Evolutionary conservation across 2,329 filamentous ascomycete species (phyloP).

Genomic region (Colletotrichum sidae): DNA sequence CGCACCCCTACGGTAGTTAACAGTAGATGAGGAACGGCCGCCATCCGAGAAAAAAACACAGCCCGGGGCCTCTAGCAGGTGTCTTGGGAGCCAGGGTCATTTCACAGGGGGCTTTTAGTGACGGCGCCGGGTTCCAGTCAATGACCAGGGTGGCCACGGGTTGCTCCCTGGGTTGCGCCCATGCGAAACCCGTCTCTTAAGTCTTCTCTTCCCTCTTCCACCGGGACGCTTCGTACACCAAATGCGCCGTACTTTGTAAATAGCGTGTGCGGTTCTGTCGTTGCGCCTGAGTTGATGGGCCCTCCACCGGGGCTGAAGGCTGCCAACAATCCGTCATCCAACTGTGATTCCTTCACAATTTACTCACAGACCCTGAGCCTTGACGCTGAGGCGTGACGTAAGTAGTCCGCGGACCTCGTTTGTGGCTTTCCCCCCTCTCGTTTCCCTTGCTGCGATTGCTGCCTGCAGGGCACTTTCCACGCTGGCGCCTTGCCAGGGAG

Average conservation of each 20-base stretch:
- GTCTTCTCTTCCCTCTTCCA: conserved; percentile 23
- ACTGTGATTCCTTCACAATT: neutral
- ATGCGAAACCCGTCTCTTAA: conserved; percentile 1
- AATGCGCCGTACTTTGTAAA: too few species aligned
- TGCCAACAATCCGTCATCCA: conserved; percentile 18
- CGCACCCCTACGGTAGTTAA: neutral
- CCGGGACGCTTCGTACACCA: neutral
- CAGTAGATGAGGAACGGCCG: neutral
- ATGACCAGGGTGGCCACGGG: conserved; percentile 6
- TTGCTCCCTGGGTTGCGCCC: conserved; percentile 17
- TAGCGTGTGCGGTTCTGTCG: conserved; percentile 5
- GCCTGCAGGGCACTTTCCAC: conserved; percentile 19
- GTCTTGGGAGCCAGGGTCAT: conserved; percentile 24
- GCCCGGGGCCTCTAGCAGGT: conserved; percentile 24
- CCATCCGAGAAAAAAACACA: conserved; percentile 8
- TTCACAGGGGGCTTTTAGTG: conserved; percentile 23
- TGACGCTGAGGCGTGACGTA: conserved; percentile 4
- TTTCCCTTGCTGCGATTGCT: conserved; percentile 15
- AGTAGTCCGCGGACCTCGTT: conserved; percentile 10
- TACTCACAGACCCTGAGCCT: conserved; percentile 4
- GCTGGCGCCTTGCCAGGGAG: conserved; percentile 23
- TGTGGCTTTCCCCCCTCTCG: conserved; percentile 23
- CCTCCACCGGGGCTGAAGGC: conserved; percentile 5
- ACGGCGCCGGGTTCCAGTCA: conserved; percentile 6
- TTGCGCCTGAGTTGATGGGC: conserved; percentile 3